These are phyloP conservation scores for Gomphus sp. DNA, from an alignment of 1,284 basidiomycete genomes.

Conservation along the genomic window DNA sequence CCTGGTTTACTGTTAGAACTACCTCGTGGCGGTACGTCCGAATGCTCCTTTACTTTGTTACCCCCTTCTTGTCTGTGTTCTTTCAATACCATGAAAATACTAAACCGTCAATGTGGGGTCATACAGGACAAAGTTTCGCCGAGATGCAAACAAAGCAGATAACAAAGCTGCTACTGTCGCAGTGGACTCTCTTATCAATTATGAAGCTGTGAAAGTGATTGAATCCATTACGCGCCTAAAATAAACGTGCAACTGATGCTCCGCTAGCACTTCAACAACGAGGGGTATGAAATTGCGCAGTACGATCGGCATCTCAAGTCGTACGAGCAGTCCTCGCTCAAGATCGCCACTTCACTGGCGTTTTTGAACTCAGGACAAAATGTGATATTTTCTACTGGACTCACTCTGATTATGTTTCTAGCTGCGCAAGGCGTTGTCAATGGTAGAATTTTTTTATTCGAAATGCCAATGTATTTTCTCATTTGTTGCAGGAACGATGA, in stretches of 20 bases:
- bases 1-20: slow-evolving; percentile 95
- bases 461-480: background rate
- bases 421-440: slow-evolving; percentile 92
- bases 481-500: slow-evolving; percentile 76
- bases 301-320: slow-evolving; percentile 85
- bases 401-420: slow-evolving; percentile 94
- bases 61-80: background rate
- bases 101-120: background rate
- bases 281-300: slow-evolving; percentile 81
- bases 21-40: slow-evolving; percentile 81
- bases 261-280: slow-evolving; percentile 91
- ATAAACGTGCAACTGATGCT: slow-evolving; percentile 1
- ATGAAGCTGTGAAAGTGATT: slow-evolving; percentile 91
- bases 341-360: slow-evolving; percentile 92
- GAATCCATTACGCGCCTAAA: background rate
- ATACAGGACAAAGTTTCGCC: slow-evolving; percentile 84
- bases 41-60: background rate
- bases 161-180: slow-evolving; percentile 92
- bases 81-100: background rate
- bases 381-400: slow-evolving; percentile 86
- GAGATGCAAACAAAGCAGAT: slow-evolving; percentile 93
- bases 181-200: slow-evolving; percentile 95
- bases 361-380: slow-evolving; percentile 96
- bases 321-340: slow-evolving; percentile 89
- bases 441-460: slow-evolving; percentile 36